A percentile compares a stretch with the other conserved stretches of the same genome.
Conservation (phyloP, 352 stramenopile genomes). For the Pythium chondricola region DNA sequence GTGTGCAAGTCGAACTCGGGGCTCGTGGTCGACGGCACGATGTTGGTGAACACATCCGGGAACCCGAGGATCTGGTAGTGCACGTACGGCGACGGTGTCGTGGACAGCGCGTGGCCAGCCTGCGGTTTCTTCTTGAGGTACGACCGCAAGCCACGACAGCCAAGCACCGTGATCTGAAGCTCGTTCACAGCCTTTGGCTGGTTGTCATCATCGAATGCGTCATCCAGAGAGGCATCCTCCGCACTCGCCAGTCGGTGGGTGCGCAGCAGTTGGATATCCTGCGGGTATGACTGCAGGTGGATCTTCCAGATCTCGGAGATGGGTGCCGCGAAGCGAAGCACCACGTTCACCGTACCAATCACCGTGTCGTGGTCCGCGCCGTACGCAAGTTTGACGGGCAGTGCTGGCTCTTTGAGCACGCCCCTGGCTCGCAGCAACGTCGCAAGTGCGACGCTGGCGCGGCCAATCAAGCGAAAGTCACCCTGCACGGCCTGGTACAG, state of each 20-base stretch:
- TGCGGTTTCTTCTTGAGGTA: constrained; percentile 33
- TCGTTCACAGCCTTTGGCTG: constrained; percentile 37
- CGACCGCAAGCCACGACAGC: constrained; percentile 44
- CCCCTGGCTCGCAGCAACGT: constrained; percentile 72
- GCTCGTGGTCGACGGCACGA: constrained; percentile 46
- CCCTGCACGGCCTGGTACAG: constrained; percentile 83
- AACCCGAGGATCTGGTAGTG: constrained; percentile 90
- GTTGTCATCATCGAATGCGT: constrained; percentile 15
- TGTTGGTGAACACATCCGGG: constrained; percentile 86
- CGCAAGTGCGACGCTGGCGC: constrained; percentile 55
- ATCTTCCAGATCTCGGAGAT: constrained; percentile 89
- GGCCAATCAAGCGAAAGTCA: constrained; percentile 86
- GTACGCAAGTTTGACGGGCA: constrained; percentile 38
- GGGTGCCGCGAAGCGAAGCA: constrained; percentile 82
- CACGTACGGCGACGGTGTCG: constrained; percentile 68
- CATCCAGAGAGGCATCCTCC: constrained; percentile 18
- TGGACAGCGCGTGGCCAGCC: constrained; percentile 15
- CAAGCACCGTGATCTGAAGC: constrained; percentile 63
- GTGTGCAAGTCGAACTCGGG: constrained; percentile 72
- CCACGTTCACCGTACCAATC: constrained; percentile 72
- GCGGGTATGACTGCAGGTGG: constrained; percentile 85
- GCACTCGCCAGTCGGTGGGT: neutral
- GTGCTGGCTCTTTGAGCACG: constrained; percentile 50
- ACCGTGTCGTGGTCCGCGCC: constrained; percentile 22
- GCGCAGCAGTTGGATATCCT: constrained; percentile 63